Evolutionary conservation across 352 stramenopile genomes (phyloP).

Genomic region (Globisporangium paroecandrum): DNA sequence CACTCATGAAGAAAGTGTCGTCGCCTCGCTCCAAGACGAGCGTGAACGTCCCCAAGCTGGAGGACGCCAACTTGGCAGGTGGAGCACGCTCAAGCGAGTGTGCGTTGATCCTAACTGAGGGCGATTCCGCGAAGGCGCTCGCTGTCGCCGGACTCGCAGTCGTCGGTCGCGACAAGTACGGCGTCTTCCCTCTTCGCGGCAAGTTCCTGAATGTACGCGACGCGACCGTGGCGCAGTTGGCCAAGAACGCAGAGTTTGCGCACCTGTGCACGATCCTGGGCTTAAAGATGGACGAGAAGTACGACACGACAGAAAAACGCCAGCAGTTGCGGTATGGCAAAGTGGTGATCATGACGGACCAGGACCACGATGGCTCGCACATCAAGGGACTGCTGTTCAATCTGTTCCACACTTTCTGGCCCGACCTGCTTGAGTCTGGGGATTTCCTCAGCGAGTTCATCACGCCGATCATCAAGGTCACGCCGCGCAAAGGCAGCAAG

Average conservation of each 20-base stretch:
- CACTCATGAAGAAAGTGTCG: slow-evolving; percentile 91
- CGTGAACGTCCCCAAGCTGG: slow-evolving; percentile 97
- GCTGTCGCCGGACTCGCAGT: slow-evolving; percentile 98
- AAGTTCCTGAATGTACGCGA: slow-evolving; percentile 93
- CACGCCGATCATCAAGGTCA: slow-evolving; percentile 98
- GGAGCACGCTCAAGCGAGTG: slow-evolving; percentile 89
- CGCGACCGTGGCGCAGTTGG: slow-evolving; percentile 76
- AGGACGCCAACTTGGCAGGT: slow-evolving; percentile 98
- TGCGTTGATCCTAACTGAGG: slow-evolving; percentile 98
- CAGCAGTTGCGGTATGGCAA: slow-evolving; percentile 96
- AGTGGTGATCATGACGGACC: slow-evolving; percentile 99
- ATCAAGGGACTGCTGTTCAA: slow-evolving; percentile 99
- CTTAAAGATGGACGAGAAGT: slow-evolving; percentile 95
- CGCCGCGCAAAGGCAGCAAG: slow-evolving; percentile 49
- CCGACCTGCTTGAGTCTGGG: slow-evolving; percentile 91
- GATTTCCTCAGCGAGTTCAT: slow-evolving; percentile 99
- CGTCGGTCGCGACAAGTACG: slow-evolving; percentile 97
- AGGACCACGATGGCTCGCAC: slow-evolving; percentile 98
- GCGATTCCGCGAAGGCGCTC: slow-evolving; percentile 98
- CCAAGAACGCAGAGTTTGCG: slow-evolving; percentile 94
- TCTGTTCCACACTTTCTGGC: slow-evolving; percentile 99
- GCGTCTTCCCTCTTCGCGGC: slow-evolving; percentile 98
- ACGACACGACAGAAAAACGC: slow-evolving; percentile 90
- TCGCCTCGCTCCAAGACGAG: slow-evolving; percentile 55
- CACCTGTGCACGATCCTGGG: slow-evolving; percentile 98